phyloP scores from a whole-genome alignment of 2,329 filamentous ascomycete genomes.

The Ophiostoma novo-ulmi region DNA sequence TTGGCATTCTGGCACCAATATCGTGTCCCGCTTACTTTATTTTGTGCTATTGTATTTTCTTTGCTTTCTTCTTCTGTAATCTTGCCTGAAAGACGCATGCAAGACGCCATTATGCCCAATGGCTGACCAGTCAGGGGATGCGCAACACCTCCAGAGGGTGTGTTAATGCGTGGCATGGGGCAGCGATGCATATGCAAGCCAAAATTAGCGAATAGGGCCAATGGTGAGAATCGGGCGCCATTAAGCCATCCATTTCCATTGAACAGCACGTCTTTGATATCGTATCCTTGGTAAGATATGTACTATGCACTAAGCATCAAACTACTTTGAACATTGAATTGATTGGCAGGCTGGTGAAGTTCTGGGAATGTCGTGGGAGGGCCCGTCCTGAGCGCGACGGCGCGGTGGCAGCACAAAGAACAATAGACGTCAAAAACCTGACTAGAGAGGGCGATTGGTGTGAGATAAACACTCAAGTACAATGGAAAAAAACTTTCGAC shows the following conservation, averaged over 20 bases:
- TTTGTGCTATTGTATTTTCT: not conserved
- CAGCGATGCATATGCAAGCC: constrained; percentile 24
- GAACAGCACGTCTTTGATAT: not conserved
- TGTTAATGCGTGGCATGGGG: constrained; percentile 17
- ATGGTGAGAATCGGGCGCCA: not conserved
- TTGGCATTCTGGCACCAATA: not conserved
- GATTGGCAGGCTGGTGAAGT: not conserved
- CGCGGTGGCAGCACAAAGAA: not conserved
- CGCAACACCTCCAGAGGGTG: not conserved
- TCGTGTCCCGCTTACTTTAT: not conserved
- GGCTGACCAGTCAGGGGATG: not conserved
- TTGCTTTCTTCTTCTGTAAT: not conserved
- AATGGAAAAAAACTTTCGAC: not conserved
- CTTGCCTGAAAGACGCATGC: not conserved
- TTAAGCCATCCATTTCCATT: not conserved
- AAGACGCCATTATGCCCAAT: not conserved
- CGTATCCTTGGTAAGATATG: too few relatives aligned
- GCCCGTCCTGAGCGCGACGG: not conserved
- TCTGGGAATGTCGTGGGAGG: not conserved
- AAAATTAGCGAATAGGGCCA: not conserved
- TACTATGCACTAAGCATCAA: not conserved
- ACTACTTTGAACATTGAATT: not conserved
- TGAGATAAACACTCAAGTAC: not conserved
- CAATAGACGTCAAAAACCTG: not conserved
- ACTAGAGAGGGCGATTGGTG: not conserved